Percentiles rank a stretch among this genome's conserved stretches.
Conservation (phyloP, 306 rosid genomes). For the Betula pendula region DNA sequence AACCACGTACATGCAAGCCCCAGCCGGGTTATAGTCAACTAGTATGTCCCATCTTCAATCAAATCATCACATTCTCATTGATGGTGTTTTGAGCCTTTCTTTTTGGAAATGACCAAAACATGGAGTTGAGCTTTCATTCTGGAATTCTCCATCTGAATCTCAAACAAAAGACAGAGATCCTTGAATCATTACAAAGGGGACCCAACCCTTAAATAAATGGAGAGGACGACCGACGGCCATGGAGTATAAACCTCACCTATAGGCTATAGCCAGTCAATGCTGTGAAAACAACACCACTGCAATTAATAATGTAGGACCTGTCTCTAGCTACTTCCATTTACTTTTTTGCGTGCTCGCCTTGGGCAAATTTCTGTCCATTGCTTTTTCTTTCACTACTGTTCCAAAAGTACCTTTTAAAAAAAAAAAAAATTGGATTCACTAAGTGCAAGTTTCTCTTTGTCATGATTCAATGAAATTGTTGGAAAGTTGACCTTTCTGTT, state of each 20-base stretch:
- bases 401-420: neutral
- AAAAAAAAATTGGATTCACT: conserved; percentile 6
- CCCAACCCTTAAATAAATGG: conserved; percentile 19
- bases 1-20: too few relatives aligned
- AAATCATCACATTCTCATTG: conserved; percentile 8
- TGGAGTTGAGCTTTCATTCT: conserved; percentile 15
- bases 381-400: conserved; percentile 3
- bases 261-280: too few relatives aligned
- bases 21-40: conserved; percentile 53
- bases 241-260: conserved; percentile 18
- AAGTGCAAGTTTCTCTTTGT: conserved; percentile 30
- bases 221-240: neutral
- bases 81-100: conserved; percentile 8
- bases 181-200: conserved; percentile 42
- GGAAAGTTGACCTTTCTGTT: conserved; percentile 25
- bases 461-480: conserved; percentile 21
- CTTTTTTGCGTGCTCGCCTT: conserved; percentile 24
- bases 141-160: conserved; percentile 32
- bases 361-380: conserved; percentile 12
- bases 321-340: conserved; percentile 15
- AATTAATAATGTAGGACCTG: conserved; percentile 28
- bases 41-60: conserved; percentile 44
- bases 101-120: neutral
- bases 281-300: conserved; percentile 19
- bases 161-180: conserved; percentile 45